Evolutionary conservation across 805 yeast genomes (phyloP).

Genomic region (Saturnispora sekii): DNA sequence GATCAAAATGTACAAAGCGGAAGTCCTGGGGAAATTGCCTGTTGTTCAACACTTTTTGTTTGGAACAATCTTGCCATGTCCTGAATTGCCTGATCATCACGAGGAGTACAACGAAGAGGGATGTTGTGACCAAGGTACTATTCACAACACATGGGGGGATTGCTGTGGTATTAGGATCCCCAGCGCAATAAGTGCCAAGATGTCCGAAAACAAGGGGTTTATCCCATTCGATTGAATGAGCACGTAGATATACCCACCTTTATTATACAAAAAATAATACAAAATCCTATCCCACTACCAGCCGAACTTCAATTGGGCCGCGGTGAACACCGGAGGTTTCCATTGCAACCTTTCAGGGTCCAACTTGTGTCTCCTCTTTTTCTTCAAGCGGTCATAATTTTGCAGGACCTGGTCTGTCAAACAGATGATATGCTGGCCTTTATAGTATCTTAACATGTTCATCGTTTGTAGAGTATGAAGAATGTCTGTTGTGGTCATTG

Average conservation of each 20-base stretch:
- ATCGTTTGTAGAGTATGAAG: constrained; percentile 87
- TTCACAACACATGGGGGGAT: constrained; percentile 74
- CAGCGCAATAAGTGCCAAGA: constrained; percentile 87
- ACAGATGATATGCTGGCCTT: constrained; percentile 89
- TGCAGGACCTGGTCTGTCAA: constrained; percentile 74
- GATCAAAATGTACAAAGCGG: constrained; percentile 92
- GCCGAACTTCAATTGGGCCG: constrained; percentile 91
- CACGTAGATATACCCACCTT: neutral
- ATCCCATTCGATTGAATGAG: constrained; percentile 54
- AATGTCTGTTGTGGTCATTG: constrained; percentile 96
- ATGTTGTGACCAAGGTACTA: constrained; percentile 12
- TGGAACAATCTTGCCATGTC: constrained; percentile 60
- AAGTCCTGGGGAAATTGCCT: constrained; percentile 83
- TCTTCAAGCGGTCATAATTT: constrained; percentile 56
- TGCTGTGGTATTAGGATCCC: constrained; percentile 97
- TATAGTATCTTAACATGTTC: constrained; percentile 82
- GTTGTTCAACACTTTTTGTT: constrained; percentile 91
- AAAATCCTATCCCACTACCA: constrained; percentile 42
- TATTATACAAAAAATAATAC: neutral
- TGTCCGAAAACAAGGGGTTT: constrained; percentile 34
- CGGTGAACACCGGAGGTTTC: constrained; percentile 95
- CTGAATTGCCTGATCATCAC: constrained; percentile 49
- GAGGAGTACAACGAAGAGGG: constrained; percentile 19
- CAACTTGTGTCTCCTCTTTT: constrained; percentile 63
- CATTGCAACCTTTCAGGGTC: constrained; percentile 67